Conservation (phyloP, 192 early-diverging fungal genomes). For the Coemansia sp. region DNA sequence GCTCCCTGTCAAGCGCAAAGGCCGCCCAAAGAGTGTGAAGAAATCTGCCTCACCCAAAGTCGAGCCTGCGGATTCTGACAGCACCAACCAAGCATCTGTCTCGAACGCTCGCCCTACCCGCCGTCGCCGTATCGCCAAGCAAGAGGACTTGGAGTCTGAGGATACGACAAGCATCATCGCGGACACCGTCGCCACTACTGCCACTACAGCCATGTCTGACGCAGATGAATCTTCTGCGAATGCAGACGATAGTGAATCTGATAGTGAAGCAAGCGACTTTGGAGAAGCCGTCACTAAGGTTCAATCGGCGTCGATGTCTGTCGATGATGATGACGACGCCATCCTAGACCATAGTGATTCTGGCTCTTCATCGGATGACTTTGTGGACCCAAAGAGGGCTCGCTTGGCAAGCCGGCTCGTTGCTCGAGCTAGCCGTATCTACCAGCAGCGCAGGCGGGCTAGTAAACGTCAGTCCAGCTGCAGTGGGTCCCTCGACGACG, state of each 20-base stretch:
- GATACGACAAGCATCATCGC: background rate
- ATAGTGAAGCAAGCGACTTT: background rate
- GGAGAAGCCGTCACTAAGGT: background rate
- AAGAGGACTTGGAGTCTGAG: background rate
- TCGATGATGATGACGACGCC: background rate
- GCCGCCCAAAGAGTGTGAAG: background rate
- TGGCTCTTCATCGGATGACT: constrained; percentile 3
- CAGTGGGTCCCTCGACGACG: background rate
- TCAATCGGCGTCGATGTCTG: background rate
- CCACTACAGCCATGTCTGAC: background rate
- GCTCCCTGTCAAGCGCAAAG: background rate
- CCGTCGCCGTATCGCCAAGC: background rate
- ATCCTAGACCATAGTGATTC: background rate
- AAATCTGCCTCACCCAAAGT: background rate
- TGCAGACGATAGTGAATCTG: background rate
- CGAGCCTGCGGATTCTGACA: background rate
- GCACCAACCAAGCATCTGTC: background rate
- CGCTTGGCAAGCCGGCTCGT: background rate
- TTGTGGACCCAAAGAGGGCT: background rate
- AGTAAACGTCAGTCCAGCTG: background rate
- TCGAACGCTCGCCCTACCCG: background rate
- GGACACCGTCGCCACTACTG: background rate
- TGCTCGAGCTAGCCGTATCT: background rate
- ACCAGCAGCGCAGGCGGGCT: background rate
- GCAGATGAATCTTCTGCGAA: constrained; percentile 7